Evolutionary conservation across 306 rosid genomes (phyloP).

Genomic region (Rosa multiflora): DNA sequence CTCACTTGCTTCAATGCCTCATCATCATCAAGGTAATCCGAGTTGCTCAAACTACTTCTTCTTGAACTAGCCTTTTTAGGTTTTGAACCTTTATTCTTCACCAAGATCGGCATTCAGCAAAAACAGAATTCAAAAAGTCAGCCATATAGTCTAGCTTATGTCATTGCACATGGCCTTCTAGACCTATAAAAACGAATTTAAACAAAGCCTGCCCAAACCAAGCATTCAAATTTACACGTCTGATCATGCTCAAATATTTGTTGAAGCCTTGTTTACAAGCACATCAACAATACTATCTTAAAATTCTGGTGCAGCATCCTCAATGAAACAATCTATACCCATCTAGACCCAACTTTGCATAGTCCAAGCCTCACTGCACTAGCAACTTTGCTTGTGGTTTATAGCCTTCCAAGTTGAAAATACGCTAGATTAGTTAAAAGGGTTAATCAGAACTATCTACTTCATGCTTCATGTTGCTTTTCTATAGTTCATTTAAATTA

Average conservation of each 20-base stretch:
- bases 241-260: background rate
- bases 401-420: background rate
- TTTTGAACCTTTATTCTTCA: constrained; percentile 45
- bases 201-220: background rate
- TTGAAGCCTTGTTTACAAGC: too few relatives aligned
- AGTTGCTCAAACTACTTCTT: constrained; percentile 32
- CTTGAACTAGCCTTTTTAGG: constrained; percentile 34
- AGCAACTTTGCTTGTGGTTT: background rate
- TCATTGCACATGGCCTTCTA: background rate
- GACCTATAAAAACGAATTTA: background rate
- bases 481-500: background rate
- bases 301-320: background rate
- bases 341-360: background rate
- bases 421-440: background rate
- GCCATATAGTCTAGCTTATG: background rate
- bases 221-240: background rate
- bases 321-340: background rate
- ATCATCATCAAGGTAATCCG: constrained; percentile 48
- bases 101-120: constrained; percentile 29
- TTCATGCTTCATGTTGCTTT: background rate
- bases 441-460: background rate
- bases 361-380: background rate
- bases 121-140: background rate
- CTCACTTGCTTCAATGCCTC: constrained; percentile 70
- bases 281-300: background rate